Conservation (phyloP, 306 rosid species). For the Canavalia gladiata region DNA sequence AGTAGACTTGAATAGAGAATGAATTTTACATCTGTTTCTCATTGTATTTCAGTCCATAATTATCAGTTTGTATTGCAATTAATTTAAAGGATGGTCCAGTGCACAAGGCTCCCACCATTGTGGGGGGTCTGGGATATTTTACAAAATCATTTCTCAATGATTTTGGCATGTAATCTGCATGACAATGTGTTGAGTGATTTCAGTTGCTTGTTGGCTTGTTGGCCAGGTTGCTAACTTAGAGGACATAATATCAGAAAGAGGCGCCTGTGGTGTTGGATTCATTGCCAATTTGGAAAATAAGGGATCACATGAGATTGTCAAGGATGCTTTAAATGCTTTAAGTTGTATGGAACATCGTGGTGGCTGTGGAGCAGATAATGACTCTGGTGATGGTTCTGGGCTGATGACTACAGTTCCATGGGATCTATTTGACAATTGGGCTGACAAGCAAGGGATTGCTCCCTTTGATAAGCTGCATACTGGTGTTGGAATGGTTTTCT, state of each 20-base stretch:
- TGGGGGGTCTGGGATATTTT: constrained; percentile 26
- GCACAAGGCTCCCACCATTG: constrained; percentile 6
- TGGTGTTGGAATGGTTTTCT: constrained; percentile 97
- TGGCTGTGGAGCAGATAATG: constrained; percentile 99
- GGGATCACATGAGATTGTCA: constrained; percentile 75
- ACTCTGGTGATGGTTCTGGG: constrained; percentile 99
- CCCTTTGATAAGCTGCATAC: constrained; percentile 91
- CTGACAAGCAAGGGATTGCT: constrained; percentile 81
- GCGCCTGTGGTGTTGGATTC: constrained; percentile 99
- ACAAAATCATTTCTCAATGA: constrained; percentile 27
- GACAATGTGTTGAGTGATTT: constrained; percentile 37
- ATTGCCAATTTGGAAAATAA: constrained; percentile 94
- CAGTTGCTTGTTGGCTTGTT: constrained; percentile 56
- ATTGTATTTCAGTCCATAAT: constrained; percentile 1
- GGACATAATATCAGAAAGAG: constrained; percentile 93
- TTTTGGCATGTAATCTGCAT: constrained; percentile 47
- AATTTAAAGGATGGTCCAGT: constrained; percentile 18
- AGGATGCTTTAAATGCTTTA: constrained; percentile 92
- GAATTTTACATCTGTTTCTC: neutral
- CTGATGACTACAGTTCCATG: constrained; percentile 93
- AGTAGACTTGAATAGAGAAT: constrained; percentile 10
- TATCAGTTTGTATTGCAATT: constrained; percentile 41
- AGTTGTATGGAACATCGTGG: constrained; percentile 99
- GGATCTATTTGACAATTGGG: constrained; percentile 93
- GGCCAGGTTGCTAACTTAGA: constrained; percentile 84